Conservation (phyloP, 345 rosid genomes). For the Gossypium thurberi region DNA sequence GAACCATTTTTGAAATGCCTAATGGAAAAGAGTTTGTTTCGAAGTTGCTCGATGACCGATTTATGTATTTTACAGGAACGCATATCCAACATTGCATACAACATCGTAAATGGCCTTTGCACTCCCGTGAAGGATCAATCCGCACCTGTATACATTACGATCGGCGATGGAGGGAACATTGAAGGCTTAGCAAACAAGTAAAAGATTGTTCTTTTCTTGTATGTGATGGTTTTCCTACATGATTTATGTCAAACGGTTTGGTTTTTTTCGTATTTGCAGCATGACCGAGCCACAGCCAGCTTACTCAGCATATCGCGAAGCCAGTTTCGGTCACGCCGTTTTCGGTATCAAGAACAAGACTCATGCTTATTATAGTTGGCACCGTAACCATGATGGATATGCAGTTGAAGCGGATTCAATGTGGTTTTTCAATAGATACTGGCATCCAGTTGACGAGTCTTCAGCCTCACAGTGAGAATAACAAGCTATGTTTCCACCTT, state of each 20-base stretch:
- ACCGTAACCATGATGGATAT: slow-evolving; percentile 75
- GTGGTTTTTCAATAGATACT: slow-evolving; percentile 77
- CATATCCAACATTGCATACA: slow-evolving; percentile 72
- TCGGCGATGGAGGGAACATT: slow-evolving; percentile 85
- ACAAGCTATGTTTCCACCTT: not conserved
- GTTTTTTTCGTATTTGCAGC: slow-evolving; percentile 31
- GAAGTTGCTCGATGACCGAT: not conserved
- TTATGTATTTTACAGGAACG: slow-evolving; percentile 48
- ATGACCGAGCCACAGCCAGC: slow-evolving; percentile 85
- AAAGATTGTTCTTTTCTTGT: slow-evolving; percentile 18
- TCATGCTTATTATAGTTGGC: slow-evolving; percentile 78
- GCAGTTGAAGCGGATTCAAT: slow-evolving; percentile 70
- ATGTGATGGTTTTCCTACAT: not conserved
- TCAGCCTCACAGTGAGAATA: slow-evolving; percentile 5
- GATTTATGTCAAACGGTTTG: not conserved
- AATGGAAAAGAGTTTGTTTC: not conserved
- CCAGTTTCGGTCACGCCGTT: slow-evolving; percentile 87
- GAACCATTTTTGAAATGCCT: too few relatives aligned
- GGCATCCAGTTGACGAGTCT: slow-evolving; percentile 61
- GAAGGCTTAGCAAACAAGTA: slow-evolving; percentile 83
- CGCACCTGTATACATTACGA: slow-evolving; percentile 75
- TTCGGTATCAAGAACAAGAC: slow-evolving; percentile 76
- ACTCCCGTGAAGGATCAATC: slow-evolving; percentile 50
- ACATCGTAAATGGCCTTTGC: slow-evolving; percentile 51
- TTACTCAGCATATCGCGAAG: slow-evolving; percentile 86